Base-by-base conservation (phyloP, 2,329 filamentous ascomycete species). In the Huntiella bhutanensis region DNA sequence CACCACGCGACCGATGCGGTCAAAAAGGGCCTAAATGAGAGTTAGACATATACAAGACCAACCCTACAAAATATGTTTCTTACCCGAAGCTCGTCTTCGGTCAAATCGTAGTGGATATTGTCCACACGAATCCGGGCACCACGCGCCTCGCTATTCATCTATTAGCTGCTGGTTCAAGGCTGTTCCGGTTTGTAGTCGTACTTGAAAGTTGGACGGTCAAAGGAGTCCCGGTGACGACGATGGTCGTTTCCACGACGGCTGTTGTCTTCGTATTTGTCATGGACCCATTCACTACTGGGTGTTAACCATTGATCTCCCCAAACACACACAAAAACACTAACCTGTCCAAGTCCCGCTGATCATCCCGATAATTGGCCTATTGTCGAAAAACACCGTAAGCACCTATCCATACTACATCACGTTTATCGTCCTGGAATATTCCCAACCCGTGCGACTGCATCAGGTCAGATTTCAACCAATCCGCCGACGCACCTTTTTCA, bases 61-160 rank as follows among this genome's bases (percentile, higher is more conserved):
- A 12, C 19, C 8, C 4, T 10, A 2, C 8, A 3, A 5, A 5
- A 8, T 7, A 19, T 34, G 13, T 12, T 33, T 32, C 62, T 48
- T 64, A 92, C 85, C 56, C 82, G 73, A 46, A 94, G 70, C 57
- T 94, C 87, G 34, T 80, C 77, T 60, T 88, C 77, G 10, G 81
- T 87, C 52, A 95, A 70, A 51, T 95, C 87, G 61, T 93, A 95
- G 61, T 95, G 87, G 49, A 95, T 66, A 59, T 94, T 94, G 51
- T 92, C 84, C 51, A 94, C 80, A 53, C 80, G 79, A 53, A 95
- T 62, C 62, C 84, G 88, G 40, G 77, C 69, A 54, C 78, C 77
- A 48, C 64, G 63, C 28, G 64, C 57, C 33, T 72, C 68, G 56
- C 74, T 74, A 53, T 12, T 38, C 13, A 5, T 33, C 40, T 19